Evolutionary conservation across 768 basidiomycete species (phyloP).

Genomic region (Pisolithus orientalis): DNA sequence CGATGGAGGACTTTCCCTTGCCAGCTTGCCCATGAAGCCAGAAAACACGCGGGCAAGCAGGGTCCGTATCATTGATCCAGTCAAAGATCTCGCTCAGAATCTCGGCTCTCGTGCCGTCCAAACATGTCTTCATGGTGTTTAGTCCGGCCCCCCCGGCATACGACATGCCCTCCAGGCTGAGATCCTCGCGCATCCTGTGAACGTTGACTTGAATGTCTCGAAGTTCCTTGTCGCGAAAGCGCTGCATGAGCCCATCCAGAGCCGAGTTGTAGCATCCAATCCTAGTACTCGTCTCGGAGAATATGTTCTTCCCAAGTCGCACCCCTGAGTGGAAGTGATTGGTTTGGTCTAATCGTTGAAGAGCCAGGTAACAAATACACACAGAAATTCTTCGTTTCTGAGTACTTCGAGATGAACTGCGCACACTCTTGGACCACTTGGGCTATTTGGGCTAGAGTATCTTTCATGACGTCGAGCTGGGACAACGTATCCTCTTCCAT

Average conservation of each 20-base stretch:
- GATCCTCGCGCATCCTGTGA: neutral
- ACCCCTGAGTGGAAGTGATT: neutral
- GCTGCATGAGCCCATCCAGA: neutral
- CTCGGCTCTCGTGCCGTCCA: slow-evolving; percentile 9
- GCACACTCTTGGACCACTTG: slow-evolving; percentile 22
- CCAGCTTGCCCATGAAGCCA: slow-evolving; percentile 9
- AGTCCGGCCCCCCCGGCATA: slow-evolving; percentile 1
- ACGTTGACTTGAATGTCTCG: neutral
- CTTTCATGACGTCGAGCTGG: neutral
- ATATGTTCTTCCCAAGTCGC: neutral
- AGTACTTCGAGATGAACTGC: slow-evolving; percentile 23
- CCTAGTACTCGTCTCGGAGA: neutral
- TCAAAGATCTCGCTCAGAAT: slow-evolving; percentile 10
- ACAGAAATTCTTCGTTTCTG: slow-evolving; percentile 16
- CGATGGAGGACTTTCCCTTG: neutral
- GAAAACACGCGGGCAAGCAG: slow-evolving; percentile 2
- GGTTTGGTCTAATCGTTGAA: neutral
- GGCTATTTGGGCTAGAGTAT: slow-evolving; percentile 1
- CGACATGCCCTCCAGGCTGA: neutral
- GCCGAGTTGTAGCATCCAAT: neutral
- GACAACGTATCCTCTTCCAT: neutral
- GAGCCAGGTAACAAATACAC: neutral
- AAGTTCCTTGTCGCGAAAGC: neutral
- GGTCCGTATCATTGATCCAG: slow-evolving; percentile 6
- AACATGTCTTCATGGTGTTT: slow-evolving; percentile 3